Evolutionary conservation across 768 basidiomycete species (phyloP).

Genomic region (Agrocybe pediades): DNA sequence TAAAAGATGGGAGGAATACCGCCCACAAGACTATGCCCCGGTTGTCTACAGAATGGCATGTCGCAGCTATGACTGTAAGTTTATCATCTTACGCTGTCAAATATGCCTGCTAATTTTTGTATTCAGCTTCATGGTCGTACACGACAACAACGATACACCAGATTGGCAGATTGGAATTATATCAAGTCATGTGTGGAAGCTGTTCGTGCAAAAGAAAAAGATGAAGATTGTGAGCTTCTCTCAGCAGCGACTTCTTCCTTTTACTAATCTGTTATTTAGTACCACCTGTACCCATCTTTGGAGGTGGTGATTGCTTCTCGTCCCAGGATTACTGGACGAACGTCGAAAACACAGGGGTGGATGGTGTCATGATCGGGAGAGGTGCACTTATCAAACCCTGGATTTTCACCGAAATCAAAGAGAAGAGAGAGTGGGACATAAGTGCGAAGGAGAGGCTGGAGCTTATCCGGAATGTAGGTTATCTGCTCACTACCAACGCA

Average conservation of each 20-base stretch:
- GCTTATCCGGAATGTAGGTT: slow-evolving; percentile 67
- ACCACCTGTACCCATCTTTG: slow-evolving; percentile 89
- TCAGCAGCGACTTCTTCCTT: neutral
- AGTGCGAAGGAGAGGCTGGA: slow-evolving; percentile 83
- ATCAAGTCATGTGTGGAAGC: slow-evolving; percentile 85
- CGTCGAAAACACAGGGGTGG: slow-evolving; percentile 80
- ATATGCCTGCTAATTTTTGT: neutral
- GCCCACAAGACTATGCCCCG: slow-evolving; percentile 93
- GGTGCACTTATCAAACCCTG: slow-evolving; percentile 96
- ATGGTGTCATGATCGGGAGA: slow-evolving; percentile 93
- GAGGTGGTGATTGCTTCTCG: slow-evolving; percentile 95
- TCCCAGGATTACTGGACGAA: slow-evolving; percentile 79
- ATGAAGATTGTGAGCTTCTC: slow-evolving; percentile 62
- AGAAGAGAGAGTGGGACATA: slow-evolving; percentile 92
- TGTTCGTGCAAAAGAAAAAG: slow-evolving; percentile 69
- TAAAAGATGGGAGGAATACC: slow-evolving; percentile 83
- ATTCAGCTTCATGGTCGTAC: slow-evolving; percentile 92
- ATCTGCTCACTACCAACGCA: neutral
- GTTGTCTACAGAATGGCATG: slow-evolving; percentile 53
- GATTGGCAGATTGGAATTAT: slow-evolving; percentile 93
- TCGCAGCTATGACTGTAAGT: slow-evolving; percentile 46
- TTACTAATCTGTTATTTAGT: slow-evolving; percentile 40
- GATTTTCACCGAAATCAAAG: slow-evolving; percentile 96
- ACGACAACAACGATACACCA: slow-evolving; percentile 91
- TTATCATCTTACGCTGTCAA: neutral